These are phyloP conservation scores for Alternaria dauci DNA, from an alignment of 2,329 filamentous ascomycete species.

Conservation along the genomic window DNA sequence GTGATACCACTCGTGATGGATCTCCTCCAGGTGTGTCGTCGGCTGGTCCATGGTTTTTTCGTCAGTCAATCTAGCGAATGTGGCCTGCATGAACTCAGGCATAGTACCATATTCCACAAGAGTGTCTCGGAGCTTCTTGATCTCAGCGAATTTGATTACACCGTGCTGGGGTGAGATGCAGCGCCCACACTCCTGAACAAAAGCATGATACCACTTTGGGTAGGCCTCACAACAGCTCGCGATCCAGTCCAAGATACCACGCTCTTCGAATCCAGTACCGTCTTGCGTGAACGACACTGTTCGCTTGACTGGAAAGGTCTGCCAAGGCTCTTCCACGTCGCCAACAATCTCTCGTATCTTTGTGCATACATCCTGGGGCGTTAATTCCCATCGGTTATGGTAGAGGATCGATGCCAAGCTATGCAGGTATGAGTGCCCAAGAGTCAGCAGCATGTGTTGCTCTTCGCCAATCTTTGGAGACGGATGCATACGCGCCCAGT, in stretches of 20 bases:
- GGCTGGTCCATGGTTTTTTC: neutral
- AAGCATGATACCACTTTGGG: conserved; percentile 14
- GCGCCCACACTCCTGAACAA: conserved; percentile 11
- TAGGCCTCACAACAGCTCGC: conserved; percentile 19
- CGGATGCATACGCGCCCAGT: conserved; percentile 11
- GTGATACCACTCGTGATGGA: conserved; percentile 19
- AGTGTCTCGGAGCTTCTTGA: conserved; percentile 10
- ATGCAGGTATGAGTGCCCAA: conserved; percentile 26
- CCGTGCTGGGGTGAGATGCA: neutral
- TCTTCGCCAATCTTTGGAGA: neutral
- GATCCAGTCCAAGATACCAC: conserved; percentile 18
- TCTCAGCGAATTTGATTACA: neutral
- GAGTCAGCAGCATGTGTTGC: conserved; percentile 18
- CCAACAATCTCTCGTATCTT: conserved; percentile 21
- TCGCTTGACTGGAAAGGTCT: conserved; percentile 16
- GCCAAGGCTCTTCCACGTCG: conserved; percentile 24
- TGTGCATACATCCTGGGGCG: conserved; percentile 20
- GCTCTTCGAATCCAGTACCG: conserved; percentile 1
- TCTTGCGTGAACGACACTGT: neutral
- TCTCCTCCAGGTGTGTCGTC: conserved; percentile 8
- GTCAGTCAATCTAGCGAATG: conserved; percentile 8
- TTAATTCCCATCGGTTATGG: conserved; percentile 11
- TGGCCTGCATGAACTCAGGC: conserved; percentile 8
- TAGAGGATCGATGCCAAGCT: conserved; percentile 13
- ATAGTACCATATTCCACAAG: conserved; percentile 10